Conservation (phyloP, 2,329 filamentous ascomycete genomes). For the Hymenoscyphus fraxineus region DNA sequence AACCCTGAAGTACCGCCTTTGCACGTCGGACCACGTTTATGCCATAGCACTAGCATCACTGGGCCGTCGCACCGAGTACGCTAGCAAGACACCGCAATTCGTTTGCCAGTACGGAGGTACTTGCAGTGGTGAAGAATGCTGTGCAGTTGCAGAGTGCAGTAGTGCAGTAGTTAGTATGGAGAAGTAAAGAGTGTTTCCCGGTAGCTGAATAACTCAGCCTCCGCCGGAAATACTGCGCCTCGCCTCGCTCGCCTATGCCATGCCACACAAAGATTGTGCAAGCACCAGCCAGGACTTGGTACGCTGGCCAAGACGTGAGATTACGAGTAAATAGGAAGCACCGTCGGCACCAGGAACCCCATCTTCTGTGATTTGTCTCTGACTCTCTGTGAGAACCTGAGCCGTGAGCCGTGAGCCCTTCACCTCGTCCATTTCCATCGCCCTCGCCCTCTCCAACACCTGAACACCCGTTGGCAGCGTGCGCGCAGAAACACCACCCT, state of each 20-base stretch:
- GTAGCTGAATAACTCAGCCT: conserved; percentile 1
- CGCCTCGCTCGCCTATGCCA: neutral
- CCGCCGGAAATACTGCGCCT: conserved; percentile 4
- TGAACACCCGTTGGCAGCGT: no score
- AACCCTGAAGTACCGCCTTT: neutral
- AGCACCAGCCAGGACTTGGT: neutral
- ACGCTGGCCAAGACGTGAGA: neutral
- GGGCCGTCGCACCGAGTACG: neutral
- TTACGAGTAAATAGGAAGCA: no score
- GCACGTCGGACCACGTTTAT: conserved; percentile 6
- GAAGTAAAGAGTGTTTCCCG: neutral
- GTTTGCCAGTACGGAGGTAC: no score
- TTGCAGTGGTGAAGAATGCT: no score
- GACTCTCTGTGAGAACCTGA: no score
- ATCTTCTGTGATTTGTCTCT: no score
- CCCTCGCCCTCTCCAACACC: no score
- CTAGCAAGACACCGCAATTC: neutral
- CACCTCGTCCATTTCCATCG: no score
- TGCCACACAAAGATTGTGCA: neutral
- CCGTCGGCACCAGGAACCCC: no score
- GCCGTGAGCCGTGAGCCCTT: no score
- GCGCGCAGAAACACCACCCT: no score
- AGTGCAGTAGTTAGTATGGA: neutral
- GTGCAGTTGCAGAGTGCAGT: neutral
- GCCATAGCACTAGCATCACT: neutral